Base-by-base conservation (phyloP, 2,329 filamentous ascomycete genomes). In the Penicillium sp. region DNA sequence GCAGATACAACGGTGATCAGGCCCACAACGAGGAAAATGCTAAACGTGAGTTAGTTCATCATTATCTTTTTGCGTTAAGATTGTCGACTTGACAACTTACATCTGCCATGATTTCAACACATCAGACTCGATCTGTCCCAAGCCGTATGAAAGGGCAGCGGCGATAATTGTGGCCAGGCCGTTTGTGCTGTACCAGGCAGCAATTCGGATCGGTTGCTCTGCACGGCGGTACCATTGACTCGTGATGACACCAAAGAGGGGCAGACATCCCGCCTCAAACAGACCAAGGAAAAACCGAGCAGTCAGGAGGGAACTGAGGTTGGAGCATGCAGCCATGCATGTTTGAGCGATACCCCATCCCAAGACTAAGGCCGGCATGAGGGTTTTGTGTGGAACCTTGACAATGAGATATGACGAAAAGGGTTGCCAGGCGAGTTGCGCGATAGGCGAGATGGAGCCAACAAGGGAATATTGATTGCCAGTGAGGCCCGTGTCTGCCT, bases 161-260 rank as follows among this genome's bases (percentile, higher is more conserved):
- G 80, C 81, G 11, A 81, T 64, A 34, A 84, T 80, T 5, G 76
- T 82, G 0, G 79, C 79, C 0, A 77, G 50, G 0, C 81, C 81
- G 43, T 81, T 85, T 0, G 80, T 83, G 3, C 79, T 74, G 56
- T 87, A 87, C 83, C 83, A 87, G n/a, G 77, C 77, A 0, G 81
- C 81, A 3, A 85, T 77, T 0, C 84, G 75, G 22, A 83, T 64
- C 0, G 83, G 81, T 64, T 87, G 83, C 58, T 87, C 82, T 4
- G 74, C 73, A 46, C 71, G 69, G 11, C 72, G 67, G 54, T 76
- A 76, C 73, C 74, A 75, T 30, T 74, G 69, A 31, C 68, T 70
- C 1, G 73, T 76, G 41, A 75, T 75, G 19, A 75, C 63, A 37
- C 66, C 66, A 42, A 75, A 76, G 2, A 75, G 61, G 0, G 72